phyloP scores from a whole-genome alignment of 768 basidiomycete genomes.

The Hortiboletus flavorubellus region DNA sequence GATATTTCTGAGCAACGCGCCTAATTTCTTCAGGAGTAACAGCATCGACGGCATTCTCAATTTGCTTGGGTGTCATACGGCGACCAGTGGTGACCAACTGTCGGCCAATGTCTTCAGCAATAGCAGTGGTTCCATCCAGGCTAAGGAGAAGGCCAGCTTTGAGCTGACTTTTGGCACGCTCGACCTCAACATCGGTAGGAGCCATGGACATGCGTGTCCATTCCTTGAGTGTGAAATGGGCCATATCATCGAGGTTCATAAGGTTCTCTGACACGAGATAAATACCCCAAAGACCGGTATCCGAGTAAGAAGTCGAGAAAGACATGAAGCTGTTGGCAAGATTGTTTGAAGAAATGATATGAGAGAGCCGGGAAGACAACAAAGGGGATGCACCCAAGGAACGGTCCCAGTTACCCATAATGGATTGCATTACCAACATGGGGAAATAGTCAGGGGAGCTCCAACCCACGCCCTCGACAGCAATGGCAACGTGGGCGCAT shows the following conservation, averaged over 20 bases:
- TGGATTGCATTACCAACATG: conserved; percentile 97
- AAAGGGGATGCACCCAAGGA: conserved; percentile 87
- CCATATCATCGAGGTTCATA: conserved; percentile 87
- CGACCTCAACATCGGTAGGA: conserved; percentile 83
- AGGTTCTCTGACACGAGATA: conserved; percentile 96
- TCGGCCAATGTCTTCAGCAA: conserved; percentile 98
- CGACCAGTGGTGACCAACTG: conserved; percentile 93
- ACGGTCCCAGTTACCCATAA: conserved; percentile 99
- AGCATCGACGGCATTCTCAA: conserved; percentile 88
- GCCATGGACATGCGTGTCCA: conserved; percentile 94
- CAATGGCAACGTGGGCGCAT: conserved; percentile 91
- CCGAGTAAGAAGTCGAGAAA: conserved; percentile 98
- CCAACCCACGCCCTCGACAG: conserved; percentile 98
- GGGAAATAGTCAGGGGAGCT: conserved; percentile 98
- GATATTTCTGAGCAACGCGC: conserved; percentile 92
- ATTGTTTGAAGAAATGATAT: conserved; percentile 88
- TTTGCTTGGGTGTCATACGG: conserved; percentile 88
- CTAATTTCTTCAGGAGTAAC: conserved; percentile 88
- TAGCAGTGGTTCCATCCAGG: conserved; percentile 93
- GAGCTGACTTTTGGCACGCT: conserved; percentile 97
- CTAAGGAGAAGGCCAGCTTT: conserved; percentile 90
- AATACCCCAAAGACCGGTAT: conserved; percentile 98
- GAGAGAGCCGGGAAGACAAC: conserved; percentile 86
- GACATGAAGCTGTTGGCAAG: conserved; percentile 99
- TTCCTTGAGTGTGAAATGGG: conserved; percentile 92